Evolutionary conservation across 805 yeast genomes (phyloP), one percentile per base, ranked within the genome.

Genomic region (Saturnispora serradocipensis): DNA sequence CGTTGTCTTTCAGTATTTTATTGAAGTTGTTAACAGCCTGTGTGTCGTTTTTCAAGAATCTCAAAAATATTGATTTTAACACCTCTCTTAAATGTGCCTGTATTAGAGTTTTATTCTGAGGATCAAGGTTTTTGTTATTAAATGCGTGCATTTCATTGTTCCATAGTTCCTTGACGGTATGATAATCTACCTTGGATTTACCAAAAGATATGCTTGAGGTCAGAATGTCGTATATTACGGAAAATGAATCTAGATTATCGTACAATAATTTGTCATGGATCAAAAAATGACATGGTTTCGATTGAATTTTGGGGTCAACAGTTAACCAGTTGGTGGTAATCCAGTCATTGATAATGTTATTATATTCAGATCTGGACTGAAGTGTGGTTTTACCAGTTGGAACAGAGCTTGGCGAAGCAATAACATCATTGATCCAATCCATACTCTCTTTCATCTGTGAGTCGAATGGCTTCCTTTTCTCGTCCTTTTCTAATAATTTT

Each of bases 191-290:
- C 8, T 32, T 32, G 5, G 39, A 32, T 30, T 49, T 6, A 27
- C 53, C 52, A 9, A 18, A 20, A 1, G 56, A 50, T 1, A 55
- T 36, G 2, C 13, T 18, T n/a, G 40, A 36, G 4, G 42, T 34
- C 3, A 63, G n/a, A 11, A 53, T 25, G 6, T 44, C 45, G 7
- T 54, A 28, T n/a, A 65, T 46, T 11, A 54, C 58, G 13, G 56
- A 53, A 38, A 59, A 47, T 6, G 58, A 38, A 7, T 61, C 56
- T 11, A 58, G 30, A 25, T 60, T 56, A 3, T 50, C 48, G 36
- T 50, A 61, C 7, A 63, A 18, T 9, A 64, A 35, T 45, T 54
- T 58, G 48, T 65, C 68, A 52, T 65, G 68, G 11, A 64, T 43
- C 6, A 65, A 45, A 18, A 64, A 55, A 48, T 61, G 65, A 22